Conservation (phyloP, 1,284 basidiomycete genomes). For the Microbotryum silenes-acaulis region DNA sequence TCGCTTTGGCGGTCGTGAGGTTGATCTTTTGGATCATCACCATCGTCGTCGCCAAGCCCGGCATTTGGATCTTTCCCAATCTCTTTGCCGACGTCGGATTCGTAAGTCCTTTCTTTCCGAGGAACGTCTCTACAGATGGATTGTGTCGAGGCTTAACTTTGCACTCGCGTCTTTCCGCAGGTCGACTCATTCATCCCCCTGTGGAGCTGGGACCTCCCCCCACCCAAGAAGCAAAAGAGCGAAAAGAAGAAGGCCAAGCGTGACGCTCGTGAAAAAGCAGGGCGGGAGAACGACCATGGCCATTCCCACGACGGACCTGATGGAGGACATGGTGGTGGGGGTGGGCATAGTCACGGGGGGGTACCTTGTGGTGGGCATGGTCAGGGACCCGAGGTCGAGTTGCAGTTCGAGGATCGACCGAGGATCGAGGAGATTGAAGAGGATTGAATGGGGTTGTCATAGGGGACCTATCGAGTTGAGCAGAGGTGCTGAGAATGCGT, state of each 20-base stretch:
- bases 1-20: conserved; percentile 81
- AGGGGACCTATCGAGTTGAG: not conserved
- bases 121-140: not conserved
- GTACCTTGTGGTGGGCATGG: not conserved
- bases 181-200: conserved; percentile 94
- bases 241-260: conserved; percentile 5
- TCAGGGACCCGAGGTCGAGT: not conserved
- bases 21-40: conserved; percentile 92
- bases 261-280: conserved; percentile 56
- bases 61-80: conserved; percentile 99
- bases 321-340: not conserved
- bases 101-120: conserved; percentile 52
- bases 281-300: not conserved
- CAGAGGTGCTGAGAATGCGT: too few species aligned
- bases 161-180: conserved; percentile 44
- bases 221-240: conserved; percentile 55
- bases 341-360: not conserved
- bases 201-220: conserved; percentile 93
- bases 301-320: not conserved
- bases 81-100: conserved; percentile 98
- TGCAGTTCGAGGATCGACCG: not conserved
- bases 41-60: conserved; percentile 73
- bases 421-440: not conserved
- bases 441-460: not conserved
- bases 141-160: not conserved